phyloP scores from a whole-genome alignment of 257 asterid species.

The Jaltomata sinuosa region DNA sequence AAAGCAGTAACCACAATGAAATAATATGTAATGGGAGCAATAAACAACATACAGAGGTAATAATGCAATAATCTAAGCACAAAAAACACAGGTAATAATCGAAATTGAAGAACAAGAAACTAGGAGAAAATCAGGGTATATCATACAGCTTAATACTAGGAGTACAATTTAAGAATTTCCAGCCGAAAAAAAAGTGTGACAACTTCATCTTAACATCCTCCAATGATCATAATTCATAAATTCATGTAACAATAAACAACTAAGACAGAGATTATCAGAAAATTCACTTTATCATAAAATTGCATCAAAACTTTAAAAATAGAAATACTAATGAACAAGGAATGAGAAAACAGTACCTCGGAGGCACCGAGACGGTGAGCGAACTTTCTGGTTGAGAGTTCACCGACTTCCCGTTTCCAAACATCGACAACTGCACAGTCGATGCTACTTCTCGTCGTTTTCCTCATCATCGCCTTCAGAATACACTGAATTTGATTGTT shows the following conservation, averaged over 20 bases:
- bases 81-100: neutral
- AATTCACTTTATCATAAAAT: neutral
- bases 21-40: neutral
- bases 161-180: neutral
- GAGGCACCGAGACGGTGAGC: constrained; percentile 64
- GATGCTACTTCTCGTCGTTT: constrained; percentile 31
- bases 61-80: neutral
- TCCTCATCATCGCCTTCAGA: constrained; percentile 6
- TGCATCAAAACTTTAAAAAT: neutral
- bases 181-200: neutral
- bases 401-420: constrained; percentile 78
- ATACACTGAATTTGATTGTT: neutral
- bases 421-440: constrained; percentile 53
- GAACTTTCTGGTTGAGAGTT: constrained; percentile 55
- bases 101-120: neutral
- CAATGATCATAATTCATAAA: neutral
- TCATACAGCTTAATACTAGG: neutral
- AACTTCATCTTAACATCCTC: neutral
- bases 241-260: neutral
- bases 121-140: neutral
- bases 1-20: neutral
- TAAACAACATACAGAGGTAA: neutral
- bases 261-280: neutral
- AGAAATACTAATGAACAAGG: neutral
- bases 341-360: constrained; percentile 31